Evolutionary conservation across 2,329 filamentous ascomycete species (phyloP).

Genomic region (Fusarium nanum): DNA sequence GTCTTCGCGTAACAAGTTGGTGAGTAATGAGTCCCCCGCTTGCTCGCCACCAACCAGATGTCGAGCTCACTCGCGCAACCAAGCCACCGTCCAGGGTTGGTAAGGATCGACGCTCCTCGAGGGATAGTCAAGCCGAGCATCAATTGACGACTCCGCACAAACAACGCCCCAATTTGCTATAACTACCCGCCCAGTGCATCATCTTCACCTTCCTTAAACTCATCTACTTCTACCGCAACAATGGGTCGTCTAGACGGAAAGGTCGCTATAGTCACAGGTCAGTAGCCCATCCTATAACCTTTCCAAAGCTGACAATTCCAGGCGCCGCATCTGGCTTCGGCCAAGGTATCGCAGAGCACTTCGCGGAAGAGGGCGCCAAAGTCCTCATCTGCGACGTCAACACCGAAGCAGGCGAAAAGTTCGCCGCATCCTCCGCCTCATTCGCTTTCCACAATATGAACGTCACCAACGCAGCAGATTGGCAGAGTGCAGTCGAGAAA

Average conservation of each 20-base stretch:
- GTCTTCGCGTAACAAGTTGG: background rate
- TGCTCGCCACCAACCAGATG: background rate
- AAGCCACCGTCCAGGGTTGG: slow-evolving; percentile 1
- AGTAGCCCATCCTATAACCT: fast-evolving
- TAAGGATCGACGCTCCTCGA: background rate
- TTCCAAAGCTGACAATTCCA: fast-evolving
- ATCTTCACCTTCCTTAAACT: background rate
- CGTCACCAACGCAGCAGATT: background rate
- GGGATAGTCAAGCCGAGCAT: background rate
- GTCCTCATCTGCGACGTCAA: slow-evolving; percentile 16
- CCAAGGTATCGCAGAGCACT: slow-evolving; percentile 23
- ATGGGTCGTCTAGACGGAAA: slow-evolving; percentile 25
- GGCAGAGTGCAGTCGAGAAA: slow-evolving; percentile 1
- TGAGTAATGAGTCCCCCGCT: slow-evolving; percentile 24
- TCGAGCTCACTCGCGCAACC: slow-evolving; percentile 1
- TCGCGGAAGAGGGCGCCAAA: slow-evolving; percentile 6
- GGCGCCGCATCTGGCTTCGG: slow-evolving; percentile 25
- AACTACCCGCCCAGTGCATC: fast-evolving
- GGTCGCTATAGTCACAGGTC: slow-evolving; percentile 23
- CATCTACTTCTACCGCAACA: fast-evolving
- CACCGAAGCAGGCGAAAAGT: background rate
- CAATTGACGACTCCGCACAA: background rate
- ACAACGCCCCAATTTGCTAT: too few species aligned
- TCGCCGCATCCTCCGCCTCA: background rate
- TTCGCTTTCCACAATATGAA: slow-evolving; percentile 12